Percentiles rank a stretch among this genome's conserved stretches.
phyloP scores from a whole-genome alignment of 2,329 filamentous ascomycete genomes.

The Fusarium acutatum region DNA sequence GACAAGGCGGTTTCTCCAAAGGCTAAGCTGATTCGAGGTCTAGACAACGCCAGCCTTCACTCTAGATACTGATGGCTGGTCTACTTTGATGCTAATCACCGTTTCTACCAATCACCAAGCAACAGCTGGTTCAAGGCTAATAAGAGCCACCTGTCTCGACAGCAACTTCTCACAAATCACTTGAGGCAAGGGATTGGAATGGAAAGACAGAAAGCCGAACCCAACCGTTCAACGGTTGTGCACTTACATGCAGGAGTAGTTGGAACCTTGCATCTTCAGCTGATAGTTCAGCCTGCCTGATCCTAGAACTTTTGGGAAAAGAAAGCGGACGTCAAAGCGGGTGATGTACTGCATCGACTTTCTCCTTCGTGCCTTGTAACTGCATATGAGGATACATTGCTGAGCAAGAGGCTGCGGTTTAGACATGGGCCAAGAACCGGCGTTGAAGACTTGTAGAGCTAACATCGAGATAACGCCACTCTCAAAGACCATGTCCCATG shows the following conservation, averaged over 20 bases:
- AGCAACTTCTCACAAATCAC: background rate
- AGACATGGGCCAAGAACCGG: conserved; percentile 2
- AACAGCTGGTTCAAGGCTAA: background rate
- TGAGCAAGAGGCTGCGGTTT: conserved; percentile 2
- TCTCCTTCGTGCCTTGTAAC: background rate
- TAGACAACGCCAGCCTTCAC: conserved; percentile 11
- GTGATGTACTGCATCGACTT: conserved; percentile 2
- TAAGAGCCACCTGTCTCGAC: conserved; percentile 1
- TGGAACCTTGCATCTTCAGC: conserved; percentile 11
- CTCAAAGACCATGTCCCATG: background rate
- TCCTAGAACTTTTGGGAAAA: conserved; percentile 10
- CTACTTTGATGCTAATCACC: background rate
- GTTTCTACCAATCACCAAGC: conserved; percentile 8
- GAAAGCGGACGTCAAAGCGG: conserved; percentile 31
- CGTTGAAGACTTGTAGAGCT: background rate
- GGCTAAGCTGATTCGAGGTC: conserved; percentile 8
- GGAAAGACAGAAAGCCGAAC: background rate
- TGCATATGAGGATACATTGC: conserved; percentile 14
- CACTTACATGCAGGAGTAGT: background rate
- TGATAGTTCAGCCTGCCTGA: conserved; percentile 25
- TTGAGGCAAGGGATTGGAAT: background rate
- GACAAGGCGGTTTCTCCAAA: background rate
- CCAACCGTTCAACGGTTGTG: background rate
- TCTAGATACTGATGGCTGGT: background rate
- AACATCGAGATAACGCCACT: conserved; percentile 1